A percentile compares a stretch with the other conserved stretches of the same genome.
phyloP scores from a whole-genome alignment of 1,284 basidiomycete genomes.

The Ceratobasidium theobromae region DNA sequence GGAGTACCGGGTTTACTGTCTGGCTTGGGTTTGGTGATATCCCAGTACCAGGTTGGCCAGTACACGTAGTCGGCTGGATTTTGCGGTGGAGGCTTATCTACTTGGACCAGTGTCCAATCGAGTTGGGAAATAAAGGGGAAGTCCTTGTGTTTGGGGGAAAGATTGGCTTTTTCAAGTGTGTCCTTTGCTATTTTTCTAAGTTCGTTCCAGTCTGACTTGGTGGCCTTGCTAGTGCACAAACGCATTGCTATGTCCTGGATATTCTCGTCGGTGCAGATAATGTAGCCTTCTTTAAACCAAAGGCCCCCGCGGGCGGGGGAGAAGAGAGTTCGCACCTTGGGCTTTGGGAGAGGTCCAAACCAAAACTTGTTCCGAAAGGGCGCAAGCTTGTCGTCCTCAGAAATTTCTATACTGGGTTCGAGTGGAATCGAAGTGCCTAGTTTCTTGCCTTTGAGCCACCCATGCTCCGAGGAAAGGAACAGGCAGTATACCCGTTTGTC shows the following conservation, averaged over 20 bases:
- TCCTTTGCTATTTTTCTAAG: not conserved
- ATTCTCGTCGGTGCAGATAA: not conserved
- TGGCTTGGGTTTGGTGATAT: conserved; percentile 54
- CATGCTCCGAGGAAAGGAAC: conserved; percentile 9
- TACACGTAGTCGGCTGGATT: conserved; percentile 8
- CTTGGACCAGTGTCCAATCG: conserved; percentile 13
- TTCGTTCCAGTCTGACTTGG: conserved; percentile 2
- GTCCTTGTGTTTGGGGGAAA: not conserved
- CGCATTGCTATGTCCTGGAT: not conserved
- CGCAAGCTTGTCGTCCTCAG: conserved; percentile 16
- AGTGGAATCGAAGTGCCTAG: conserved; percentile 12
- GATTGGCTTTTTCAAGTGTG: not conserved
- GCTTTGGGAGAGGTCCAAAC: not conserved
- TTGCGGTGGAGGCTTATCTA: conserved; percentile 3
- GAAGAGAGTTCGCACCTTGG: not conserved
- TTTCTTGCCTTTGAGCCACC: conserved; percentile 24
- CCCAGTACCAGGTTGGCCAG: conserved; percentile 97
- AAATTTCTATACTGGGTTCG: conserved; percentile 14
- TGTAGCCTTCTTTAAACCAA: conserved; percentile 19
- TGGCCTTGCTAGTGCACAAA: conserved; percentile 7
- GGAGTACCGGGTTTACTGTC: conserved; percentile 50
- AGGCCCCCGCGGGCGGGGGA: not conserved
- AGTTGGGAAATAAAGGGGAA: conserved; percentile 3
- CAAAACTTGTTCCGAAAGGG: not conserved
- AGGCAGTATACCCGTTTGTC: conserved; percentile 8